phyloP scores from a whole-genome alignment of 257 asterid genomes.

The Przewalskia tangutica region DNA sequence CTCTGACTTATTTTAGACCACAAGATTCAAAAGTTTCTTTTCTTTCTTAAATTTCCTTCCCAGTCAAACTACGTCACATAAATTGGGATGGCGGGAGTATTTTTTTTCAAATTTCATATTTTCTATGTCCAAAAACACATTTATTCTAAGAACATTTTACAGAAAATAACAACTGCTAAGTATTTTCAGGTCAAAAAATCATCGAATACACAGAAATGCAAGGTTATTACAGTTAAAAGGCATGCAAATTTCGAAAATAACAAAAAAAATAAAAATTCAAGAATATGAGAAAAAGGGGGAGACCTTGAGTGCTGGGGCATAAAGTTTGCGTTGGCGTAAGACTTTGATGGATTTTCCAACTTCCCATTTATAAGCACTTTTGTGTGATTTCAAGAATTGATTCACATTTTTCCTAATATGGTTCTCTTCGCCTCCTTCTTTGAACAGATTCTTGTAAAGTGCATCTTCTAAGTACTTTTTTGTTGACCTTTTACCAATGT shows the following conservation, averaged over 20 bases:
- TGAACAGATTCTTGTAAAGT: slow-evolving; percentile 68
- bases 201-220: too few relatives aligned
- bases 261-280: too few relatives aligned
- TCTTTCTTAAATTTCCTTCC: too few relatives aligned
- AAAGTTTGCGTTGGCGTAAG: slow-evolving; percentile 64
- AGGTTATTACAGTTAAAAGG: too few relatives aligned
- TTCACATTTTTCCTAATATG: slow-evolving; percentile 48
- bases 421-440: slow-evolving; percentile 61
- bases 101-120: too few relatives aligned
- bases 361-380: slow-evolving; percentile 90
- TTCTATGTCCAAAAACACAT: too few relatives aligned
- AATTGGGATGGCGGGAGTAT: too few relatives aligned
- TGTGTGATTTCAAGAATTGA: slow-evolving; percentile 52
- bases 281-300: background rate
- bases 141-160: background rate
- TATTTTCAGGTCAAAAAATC: background rate
- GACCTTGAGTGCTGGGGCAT: slow-evolving; percentile 79
- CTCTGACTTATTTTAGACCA: too few relatives aligned
- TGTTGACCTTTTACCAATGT: slow-evolving; percentile 45
- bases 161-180: too few relatives aligned
- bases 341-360: slow-evolving; percentile 63
- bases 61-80: too few relatives aligned
- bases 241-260: too few relatives aligned
- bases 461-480: slow-evolving; percentile 73
- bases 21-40: too few relatives aligned